phyloP scores from a whole-genome alignment of 345 rosid species.

The Eucalyptus tenuipes region DNA sequence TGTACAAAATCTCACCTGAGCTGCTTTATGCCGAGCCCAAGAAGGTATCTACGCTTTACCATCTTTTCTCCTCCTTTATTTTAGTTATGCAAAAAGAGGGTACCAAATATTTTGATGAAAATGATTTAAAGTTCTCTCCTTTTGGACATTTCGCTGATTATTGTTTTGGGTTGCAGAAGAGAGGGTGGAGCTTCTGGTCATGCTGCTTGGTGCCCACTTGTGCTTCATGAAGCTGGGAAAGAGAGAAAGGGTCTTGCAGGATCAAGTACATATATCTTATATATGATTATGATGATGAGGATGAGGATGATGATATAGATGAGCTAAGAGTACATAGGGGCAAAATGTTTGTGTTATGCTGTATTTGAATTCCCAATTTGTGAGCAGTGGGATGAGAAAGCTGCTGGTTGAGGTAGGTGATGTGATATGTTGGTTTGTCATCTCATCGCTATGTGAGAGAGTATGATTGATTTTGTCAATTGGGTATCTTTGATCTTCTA shows the following conservation, averaged over 20 bases:
- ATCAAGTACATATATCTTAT: neutral
- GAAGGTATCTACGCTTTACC: conserved; percentile 20
- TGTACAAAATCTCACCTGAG: conserved; percentile 74
- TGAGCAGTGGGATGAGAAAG: neutral
- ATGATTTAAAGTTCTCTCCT: neutral
- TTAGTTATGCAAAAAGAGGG: neutral
- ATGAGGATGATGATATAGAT: neutral
- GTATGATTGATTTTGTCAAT: neutral
- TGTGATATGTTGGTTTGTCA: neutral
- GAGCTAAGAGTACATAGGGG: neutral
- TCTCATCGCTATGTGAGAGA: neutral
- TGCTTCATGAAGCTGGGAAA: conserved; percentile 15
- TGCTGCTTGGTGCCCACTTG: conserved; percentile 71
- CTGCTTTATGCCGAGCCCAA: conserved; percentile 47
- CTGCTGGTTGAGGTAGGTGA: neutral
- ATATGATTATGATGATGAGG: neutral
- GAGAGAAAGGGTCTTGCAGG: neutral
- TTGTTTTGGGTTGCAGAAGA: conserved; percentile 36
- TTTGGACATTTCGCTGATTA: neutral
- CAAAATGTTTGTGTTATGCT: neutral
- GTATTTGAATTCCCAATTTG: neutral
- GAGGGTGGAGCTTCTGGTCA: conserved; percentile 59
- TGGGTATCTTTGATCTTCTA: neutral
- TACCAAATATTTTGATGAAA: neutral
- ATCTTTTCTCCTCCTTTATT: neutral